Evolutionary conservation across 495 filamentous ascomycete genomes (phyloP), one percentile per base, ranked within the genome.

Genomic region (Venustampulla echinocandica): DNA sequence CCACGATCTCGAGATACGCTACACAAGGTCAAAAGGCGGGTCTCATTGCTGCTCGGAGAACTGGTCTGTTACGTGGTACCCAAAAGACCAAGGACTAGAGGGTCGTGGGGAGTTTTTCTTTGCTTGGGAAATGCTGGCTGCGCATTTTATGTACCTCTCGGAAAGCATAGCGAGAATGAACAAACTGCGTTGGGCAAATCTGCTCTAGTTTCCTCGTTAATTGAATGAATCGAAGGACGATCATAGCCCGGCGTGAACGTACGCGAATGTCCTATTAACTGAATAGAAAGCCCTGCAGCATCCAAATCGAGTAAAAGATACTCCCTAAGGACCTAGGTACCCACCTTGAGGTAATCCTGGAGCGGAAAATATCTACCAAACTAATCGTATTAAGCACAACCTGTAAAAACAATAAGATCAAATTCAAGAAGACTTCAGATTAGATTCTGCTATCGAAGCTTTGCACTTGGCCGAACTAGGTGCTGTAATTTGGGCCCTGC

Each of bases 11-110:
- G 56, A 84, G 92, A 68, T 95, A 90, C 75, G 92, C 92, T 53
- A 84, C 82, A 65, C 85, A 87, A 69, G 92, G 92, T 85, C 92
- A 99, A 80, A 99, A 99, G 80, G 93, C 93, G 65, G 92, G 92
- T 95, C 88, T 96, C 65, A 99, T 99, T 76, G 92, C 92, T 68
- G 92, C 92, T 70, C 78, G 92, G 71, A 82, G 92, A 77, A 99
- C 92, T 65, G 92, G 92, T 90, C 79, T 99, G 70, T 79, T 99
- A 61, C 88, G 92, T 68, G 92, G 92, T 86, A 96, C 92, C 63
- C 93, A 97, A 76, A 99, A 99, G 84, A 84, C 77, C 64, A 97
- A 96, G 85, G 92, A 98, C 64, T 90, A 86, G 47, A 54, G 58
- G 64, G 65, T 59, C 63, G 70, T 64, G 62, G 66, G 62, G 28